These are phyloP conservation scores for Blastomyces parvus DNA, from an alignment of 2,329 filamentous ascomycete genomes.

Conservation along the genomic window DNA sequence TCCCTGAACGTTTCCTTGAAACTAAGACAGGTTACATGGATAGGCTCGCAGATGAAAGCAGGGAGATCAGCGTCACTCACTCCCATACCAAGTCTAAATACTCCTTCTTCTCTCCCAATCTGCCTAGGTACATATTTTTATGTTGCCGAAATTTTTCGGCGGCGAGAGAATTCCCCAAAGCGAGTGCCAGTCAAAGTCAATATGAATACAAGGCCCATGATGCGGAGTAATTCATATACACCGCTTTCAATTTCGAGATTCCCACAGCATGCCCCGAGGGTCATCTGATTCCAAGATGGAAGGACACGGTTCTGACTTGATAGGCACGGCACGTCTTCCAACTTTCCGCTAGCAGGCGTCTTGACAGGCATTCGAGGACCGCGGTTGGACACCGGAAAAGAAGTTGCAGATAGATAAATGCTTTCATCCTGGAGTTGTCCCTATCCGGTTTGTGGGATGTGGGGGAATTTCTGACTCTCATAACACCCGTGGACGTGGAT, in stretches of 20 bases:
- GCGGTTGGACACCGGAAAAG: background rate
- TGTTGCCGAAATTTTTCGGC: background rate
- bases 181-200: background rate
- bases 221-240: background rate
- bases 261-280: background rate
- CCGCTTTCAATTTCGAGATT: no score
- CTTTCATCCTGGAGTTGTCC: no score
- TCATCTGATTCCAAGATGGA: background rate
- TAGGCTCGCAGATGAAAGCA: background rate
- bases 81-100: background rate
- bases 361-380: background rate
- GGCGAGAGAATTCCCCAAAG: background rate
- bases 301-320: background rate
- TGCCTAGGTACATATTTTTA: background rate
- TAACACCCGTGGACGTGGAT: no score
- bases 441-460: no score
- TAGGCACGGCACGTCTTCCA: background rate
- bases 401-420: background rate
- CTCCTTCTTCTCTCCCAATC: background rate
- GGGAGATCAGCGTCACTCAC: background rate
- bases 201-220: background rate
- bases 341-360: background rate
- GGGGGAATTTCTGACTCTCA: no score
- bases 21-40: background rate
- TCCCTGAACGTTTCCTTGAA: background rate